Base-by-base conservation (phyloP, 176 grass and related monocot species). In the Rhynchospora breviuscula region DNA sequence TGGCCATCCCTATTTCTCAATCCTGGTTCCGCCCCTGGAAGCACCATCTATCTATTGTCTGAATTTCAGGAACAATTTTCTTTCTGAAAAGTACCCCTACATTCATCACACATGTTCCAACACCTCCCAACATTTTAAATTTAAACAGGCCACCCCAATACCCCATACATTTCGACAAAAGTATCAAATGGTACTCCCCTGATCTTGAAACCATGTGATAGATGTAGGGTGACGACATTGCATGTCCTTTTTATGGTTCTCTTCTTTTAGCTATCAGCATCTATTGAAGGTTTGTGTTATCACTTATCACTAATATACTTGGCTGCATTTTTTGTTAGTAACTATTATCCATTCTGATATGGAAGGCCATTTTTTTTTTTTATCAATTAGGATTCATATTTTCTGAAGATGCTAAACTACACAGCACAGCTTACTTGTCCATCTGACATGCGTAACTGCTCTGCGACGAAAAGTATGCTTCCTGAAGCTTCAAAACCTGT, bases 361-460 rank as follows among this genome's bases (percentile, higher is more conserved):
- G 25, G 12, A 76, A 54, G 72, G 47, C 54, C 26, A 6, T 6
- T 15, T 78, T 53, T 61, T 40, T 40, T 40, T 40, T 23, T 54
- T 83, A 52, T 13, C 31, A 82, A n/a, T 87, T 29, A 13, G 46
- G 77, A 62, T 8, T 14, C 14, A 43, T 81, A 26, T 60, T 82
- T 56, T 59, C 26, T 69, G 31, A 10, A 56, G 23, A 6, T 64
- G 29, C 60, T 68, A 46, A 23, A 72, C 68, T 72, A 72, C 14
- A n/a, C 10, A 12, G 58, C 23, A 49, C 61, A 67, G n/a, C n/a
- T 89, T 86, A 98, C 95, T 87, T 98, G 92, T 46, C 87, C 82
- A 91, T 98, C 95, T 90, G 95, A 98, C 80, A 93, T 87, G 2
- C 84, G 87, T 82, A 94, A 84, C 56, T 98, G 95, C 63, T 98